phyloP scores from a whole-genome alignment of 108 stramenopile species.

The Skeletonema potamos region DNA sequence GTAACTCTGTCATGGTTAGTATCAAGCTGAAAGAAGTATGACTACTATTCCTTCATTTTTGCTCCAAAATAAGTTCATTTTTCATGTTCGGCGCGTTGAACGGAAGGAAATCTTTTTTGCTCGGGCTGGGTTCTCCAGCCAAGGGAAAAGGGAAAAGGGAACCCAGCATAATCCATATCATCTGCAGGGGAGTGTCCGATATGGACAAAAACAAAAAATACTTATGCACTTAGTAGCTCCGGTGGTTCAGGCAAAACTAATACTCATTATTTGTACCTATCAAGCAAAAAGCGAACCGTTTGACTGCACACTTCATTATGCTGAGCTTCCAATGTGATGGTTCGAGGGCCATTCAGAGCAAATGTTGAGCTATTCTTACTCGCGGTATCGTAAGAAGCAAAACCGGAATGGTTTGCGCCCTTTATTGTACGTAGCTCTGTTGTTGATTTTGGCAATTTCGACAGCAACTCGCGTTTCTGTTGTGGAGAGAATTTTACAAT shows the following conservation, averaged over 20 bases:
- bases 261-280: not conserved
- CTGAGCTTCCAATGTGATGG: constrained; percentile 5
- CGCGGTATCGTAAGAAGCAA: constrained; percentile 28
- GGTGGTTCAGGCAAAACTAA: too few relatives aligned
- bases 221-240: too few relatives aligned
- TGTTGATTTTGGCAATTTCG: constrained; percentile 18
- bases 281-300: constrained; percentile 6
- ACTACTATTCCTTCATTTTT: too few relatives aligned
- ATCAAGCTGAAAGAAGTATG: too few relatives aligned
- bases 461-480: constrained; percentile 18
- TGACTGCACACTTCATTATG: constrained; percentile 1
- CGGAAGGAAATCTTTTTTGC: too few relatives aligned
- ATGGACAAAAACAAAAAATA: too few relatives aligned
- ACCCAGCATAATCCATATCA: too few relatives aligned
- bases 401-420: constrained; percentile 37
- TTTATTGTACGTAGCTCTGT: constrained; percentile 16
- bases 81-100: too few relatives aligned
- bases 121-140: too few relatives aligned
- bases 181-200: too few relatives aligned
- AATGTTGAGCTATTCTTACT: constrained; percentile 6
- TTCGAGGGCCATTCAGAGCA: constrained; percentile 2
- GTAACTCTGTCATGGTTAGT: constrained; percentile 12
- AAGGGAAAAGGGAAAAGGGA: too few relatives aligned
- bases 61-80: too few relatives aligned
- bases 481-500: constrained; percentile 21